phyloP scores from a whole-genome alignment of 2,329 filamentous ascomycete species.

The Penicillium psychrosexuale region DNA sequence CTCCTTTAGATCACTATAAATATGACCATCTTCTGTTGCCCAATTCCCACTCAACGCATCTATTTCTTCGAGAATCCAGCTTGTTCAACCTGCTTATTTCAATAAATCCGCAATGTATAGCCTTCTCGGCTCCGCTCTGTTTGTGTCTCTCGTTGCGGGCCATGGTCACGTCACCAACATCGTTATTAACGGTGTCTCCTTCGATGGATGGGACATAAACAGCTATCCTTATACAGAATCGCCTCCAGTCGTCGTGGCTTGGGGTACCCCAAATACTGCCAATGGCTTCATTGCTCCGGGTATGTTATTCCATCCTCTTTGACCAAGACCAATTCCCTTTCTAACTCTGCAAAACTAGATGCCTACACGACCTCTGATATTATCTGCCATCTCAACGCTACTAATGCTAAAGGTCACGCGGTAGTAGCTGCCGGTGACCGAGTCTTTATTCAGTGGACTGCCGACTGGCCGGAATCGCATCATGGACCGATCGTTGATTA shows the following conservation, averaged over 20 bases:
- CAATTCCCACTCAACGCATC: neutral
- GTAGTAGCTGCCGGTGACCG: conserved; percentile 57
- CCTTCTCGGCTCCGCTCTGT: conserved; percentile 11
- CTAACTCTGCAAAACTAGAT: conserved; percentile 4
- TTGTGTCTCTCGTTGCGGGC: conserved; percentile 30
- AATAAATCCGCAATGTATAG: neutral
- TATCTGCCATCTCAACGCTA: conserved; percentile 58
- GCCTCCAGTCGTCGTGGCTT: conserved; percentile 49
- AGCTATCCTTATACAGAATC: conserved; percentile 29
- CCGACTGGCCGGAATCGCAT: conserved; percentile 61
- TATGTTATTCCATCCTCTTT: neutral
- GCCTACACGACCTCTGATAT: conserved; percentile 52
- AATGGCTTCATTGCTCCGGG: conserved; percentile 52
- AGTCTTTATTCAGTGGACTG: conserved; percentile 59
- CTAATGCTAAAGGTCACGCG: conserved; percentile 49
- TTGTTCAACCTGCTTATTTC: neutral
- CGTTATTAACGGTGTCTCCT: conserved; percentile 36
- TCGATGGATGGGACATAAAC: conserved; percentile 41
- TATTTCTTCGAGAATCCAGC: too few relatives aligned
- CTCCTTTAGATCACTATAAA: neutral
- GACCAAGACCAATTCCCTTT: neutral
- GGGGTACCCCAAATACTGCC: conserved; percentile 52
- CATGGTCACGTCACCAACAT: conserved; percentile 38
- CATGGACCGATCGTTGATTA: conserved; percentile 62
- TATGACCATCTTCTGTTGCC: neutral